Evolutionary conservation across 805 yeast genomes (phyloP).

Genomic region (Ogataea ganodermae): DNA sequence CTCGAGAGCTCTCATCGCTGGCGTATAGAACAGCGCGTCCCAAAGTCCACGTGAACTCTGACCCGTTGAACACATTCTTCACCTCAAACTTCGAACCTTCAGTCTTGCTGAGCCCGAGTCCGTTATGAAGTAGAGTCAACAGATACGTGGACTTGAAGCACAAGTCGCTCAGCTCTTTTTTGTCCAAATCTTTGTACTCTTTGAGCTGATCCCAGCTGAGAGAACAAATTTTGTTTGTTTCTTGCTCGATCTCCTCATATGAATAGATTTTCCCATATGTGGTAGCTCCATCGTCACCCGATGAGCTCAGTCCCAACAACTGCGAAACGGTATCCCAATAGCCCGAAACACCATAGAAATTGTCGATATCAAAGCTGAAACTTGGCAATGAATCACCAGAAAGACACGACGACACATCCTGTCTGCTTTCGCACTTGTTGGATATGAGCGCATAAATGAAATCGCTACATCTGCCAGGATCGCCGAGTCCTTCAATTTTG

Average conservation of each 20-base stretch:
- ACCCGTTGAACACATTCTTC: constrained; percentile 68
- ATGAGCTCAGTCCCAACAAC: constrained; percentile 42
- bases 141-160: constrained; percentile 68
- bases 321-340: constrained; percentile 64
- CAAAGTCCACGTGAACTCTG: constrained; percentile 90
- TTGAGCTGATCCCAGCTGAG: constrained; percentile 36
- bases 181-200: constrained; percentile 35
- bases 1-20: constrained; percentile 50
- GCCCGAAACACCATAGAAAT: constrained; percentile 66
- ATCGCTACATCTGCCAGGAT: constrained; percentile 49
- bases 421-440: constrained; percentile 25
- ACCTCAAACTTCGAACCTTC: constrained; percentile 44
- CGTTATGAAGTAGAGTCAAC: constrained; percentile 56
- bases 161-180: constrained; percentile 49
- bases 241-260: constrained; percentile 43
- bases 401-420: constrained; percentile 48
- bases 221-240: constrained; percentile 51
- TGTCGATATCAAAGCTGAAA: constrained; percentile 56
- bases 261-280: constrained; percentile 44
- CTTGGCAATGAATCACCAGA: constrained; percentile 55
- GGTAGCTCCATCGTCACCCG: constrained; percentile 13
- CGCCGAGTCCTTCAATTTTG: constrained; percentile 51
- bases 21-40: constrained; percentile 74
- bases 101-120: constrained; percentile 58
- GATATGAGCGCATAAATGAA: constrained; percentile 48